These are phyloP conservation scores for Physcomitrium patens DNA, from an alignment of 225 moss, liverwort and hornwort species.

Conservation along the genomic window DNA sequence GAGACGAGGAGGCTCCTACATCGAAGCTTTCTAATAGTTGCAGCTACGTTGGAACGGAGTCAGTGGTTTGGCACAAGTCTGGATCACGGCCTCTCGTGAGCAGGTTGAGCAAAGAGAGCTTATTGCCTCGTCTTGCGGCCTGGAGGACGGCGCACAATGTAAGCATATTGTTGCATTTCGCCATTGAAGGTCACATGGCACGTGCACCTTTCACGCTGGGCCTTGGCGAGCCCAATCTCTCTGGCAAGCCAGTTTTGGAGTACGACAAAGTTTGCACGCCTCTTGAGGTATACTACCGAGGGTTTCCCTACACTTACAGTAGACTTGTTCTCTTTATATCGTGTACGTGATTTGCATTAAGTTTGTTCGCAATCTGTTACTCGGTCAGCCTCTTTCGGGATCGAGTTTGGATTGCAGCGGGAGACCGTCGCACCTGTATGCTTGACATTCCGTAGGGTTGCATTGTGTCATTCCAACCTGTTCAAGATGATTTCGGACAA, in stretches of 20 bases:
- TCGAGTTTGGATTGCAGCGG: background rate
- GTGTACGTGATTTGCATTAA: background rate
- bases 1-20: conserved; percentile 64
- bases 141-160: conserved; percentile 75
- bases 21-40: conserved; percentile 29
- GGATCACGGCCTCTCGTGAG: conserved; percentile 51
- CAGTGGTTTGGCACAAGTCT: conserved; percentile 57
- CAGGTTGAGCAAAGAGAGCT: conserved; percentile 61
- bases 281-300: conserved; percentile 41
- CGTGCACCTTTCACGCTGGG: conserved; percentile 78
- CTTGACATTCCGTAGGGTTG: background rate
- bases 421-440: too few species aligned
- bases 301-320: background rate
- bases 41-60: conserved; percentile 37
- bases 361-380: background rate
- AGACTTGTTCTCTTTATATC: background rate
- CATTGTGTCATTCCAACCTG: background rate
- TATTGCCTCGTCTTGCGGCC: conserved; percentile 63
- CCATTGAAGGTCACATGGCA: conserved; percentile 79
- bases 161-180: conserved; percentile 68
- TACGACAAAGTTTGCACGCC: conserved; percentile 76
- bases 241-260: conserved; percentile 78
- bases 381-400: background rate
- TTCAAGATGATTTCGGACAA: too few species aligned
- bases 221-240: conserved; percentile 78